These are phyloP conservation scores for Pleurotus salmoneostramineus DNA, from an alignment of 768 basidiomycete genomes.

Conservation along the genomic window DNA sequence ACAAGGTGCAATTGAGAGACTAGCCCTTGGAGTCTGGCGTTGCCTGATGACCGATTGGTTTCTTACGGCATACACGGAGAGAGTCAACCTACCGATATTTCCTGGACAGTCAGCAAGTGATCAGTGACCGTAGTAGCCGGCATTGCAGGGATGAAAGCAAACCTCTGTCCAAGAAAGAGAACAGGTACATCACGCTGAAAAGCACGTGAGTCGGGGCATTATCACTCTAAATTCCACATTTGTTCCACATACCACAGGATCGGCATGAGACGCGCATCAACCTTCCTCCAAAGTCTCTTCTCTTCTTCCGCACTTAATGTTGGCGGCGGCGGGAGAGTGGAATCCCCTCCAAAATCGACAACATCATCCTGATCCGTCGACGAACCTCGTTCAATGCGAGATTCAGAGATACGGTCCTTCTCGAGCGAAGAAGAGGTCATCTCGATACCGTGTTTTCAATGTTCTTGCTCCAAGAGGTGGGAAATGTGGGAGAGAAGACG, in stretches of 20 bases:
- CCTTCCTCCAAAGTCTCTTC: constrained; percentile 50
- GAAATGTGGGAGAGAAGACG: background rate
- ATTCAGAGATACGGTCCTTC: background rate
- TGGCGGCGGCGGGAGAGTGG: constrained; percentile 42
- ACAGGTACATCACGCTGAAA: constrained; percentile 48
- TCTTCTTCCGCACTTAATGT: constrained; percentile 44
- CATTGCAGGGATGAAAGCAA: constrained; percentile 7
- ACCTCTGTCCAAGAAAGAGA: constrained; percentile 66
- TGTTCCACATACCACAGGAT: constrained; percentile 27
- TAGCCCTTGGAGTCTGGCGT: constrained; percentile 66
- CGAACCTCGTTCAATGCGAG: constrained; percentile 3
- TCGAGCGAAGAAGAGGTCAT: background rate
- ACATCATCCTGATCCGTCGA: constrained; percentile 17
- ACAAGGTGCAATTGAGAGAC: constrained; percentile 48
- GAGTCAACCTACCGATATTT: constrained; percentile 44
- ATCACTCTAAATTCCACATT: background rate
- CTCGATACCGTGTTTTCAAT: background rate
- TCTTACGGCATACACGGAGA: background rate
- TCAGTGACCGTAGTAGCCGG: background rate
- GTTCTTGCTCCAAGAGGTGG: background rate
- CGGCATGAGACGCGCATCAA: constrained; percentile 55
- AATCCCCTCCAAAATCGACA: constrained; percentile 42
- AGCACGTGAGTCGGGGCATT: too few relatives aligned
- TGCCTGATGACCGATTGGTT: constrained; percentile 35
- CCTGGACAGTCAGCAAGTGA: constrained; percentile 26